A percentile compares a stretch with the other conserved stretches of the same genome.
phyloP scores from a whole-genome alignment of 176 grass and related monocot genomes.

The Triticum aestivum region IWGSC_CS_RefSeq_v2.1 NC_057797.1:619034094-619034593 shows the following conservation, averaged over 20 bases:
- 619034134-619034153: constrained; percentile 53
- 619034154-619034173: constrained; percentile 20
- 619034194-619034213: constrained; percentile 45
- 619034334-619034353: constrained; percentile 39
- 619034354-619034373: constrained; percentile 72
- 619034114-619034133: constrained; percentile 52
- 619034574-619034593: neutral
- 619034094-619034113: constrained; percentile 84
- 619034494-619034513: constrained; percentile 56
- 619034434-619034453: constrained; percentile 66
- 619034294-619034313: constrained; percentile 65
- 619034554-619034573: neutral
- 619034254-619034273: constrained; percentile 56
- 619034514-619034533: constrained; percentile 67
- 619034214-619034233: constrained; percentile 50
- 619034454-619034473: constrained; percentile 51
- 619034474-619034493: constrained; percentile 52
- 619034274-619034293: constrained; percentile 56
- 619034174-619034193: constrained; percentile 35
- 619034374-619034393: constrained; percentile 63
- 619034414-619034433: constrained; percentile 54
- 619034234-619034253: constrained; percentile 61
- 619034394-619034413: constrained; percentile 31
- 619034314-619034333: constrained; percentile 58
- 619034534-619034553: constrained; percentile 30